Evolutionary conservation across 75 land plant genomes (phyloP).

Genomic region (Isoetes taiwanensis): DNA sequence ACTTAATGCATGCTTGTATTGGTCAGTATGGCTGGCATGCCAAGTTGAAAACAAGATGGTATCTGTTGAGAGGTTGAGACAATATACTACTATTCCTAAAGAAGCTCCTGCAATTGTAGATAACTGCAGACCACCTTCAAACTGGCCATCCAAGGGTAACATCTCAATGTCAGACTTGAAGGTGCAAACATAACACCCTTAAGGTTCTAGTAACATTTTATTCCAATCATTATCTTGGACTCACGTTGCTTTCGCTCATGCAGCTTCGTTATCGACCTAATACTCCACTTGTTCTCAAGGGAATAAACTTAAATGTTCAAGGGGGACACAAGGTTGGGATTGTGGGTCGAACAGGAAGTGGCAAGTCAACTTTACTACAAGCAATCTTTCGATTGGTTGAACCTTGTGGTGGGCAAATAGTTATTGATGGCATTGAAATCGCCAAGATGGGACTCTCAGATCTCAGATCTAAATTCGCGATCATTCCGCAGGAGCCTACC

Average conservation of each 20-base stretch:
- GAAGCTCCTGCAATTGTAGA: constrained; percentile 60
- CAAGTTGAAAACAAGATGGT: constrained; percentile 83
- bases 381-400: constrained; percentile 80
- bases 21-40: constrained; percentile 55
- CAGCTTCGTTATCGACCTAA: constrained; percentile 69
- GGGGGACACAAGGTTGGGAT: constrained; percentile 87
- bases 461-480: constrained; percentile 73
- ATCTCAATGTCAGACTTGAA: constrained; percentile 48
- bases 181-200: constrained; percentile 18
- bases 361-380: constrained; percentile 84
- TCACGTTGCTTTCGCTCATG: background rate
- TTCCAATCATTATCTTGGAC: background rate
- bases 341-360: constrained; percentile 94
- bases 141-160: constrained; percentile 72
- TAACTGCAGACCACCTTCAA: constrained; percentile 41
- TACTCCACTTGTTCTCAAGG: constrained; percentile 68
- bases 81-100: constrained; percentile 59
- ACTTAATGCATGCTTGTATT: constrained; percentile 48
- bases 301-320: constrained; percentile 41
- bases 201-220: background rate
- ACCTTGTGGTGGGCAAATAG: constrained; percentile 54
- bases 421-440: constrained; percentile 73
- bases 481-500: constrained; percentile 94
- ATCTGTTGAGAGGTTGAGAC: constrained; percentile 82
- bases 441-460: constrained; percentile 63